Base-by-base conservation (phyloP, 306 rosid species). In the Rubus parviflorus region DNA sequence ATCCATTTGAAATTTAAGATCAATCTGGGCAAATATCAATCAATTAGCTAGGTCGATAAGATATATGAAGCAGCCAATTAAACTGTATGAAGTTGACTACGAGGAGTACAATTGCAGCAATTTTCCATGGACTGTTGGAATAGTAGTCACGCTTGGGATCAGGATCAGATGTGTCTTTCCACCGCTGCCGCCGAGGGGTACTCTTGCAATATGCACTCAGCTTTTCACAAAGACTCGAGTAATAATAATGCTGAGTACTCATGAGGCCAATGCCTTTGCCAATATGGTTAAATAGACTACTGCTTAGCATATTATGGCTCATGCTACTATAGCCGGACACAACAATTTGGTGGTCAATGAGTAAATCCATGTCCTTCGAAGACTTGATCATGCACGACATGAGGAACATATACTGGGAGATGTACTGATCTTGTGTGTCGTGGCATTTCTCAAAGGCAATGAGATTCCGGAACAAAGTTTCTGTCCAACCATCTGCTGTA, bases 331-430 rank as follows among this genome's bases (percentile, higher is more conserved):
- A 6, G 7, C 48, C 48, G 30, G 68, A 63, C 14, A 60, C 1
- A 30, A 37, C 19, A 51, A 51, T 51, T 63, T 16, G 22, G 5
- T 7, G 10, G 11, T 16, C 0, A 2, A 63, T 7, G 22, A 63
- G 68, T 14, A 63, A 63, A 62, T 62, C 68, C 7, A 20, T 20
- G 43, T 63, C 46, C 46, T 63, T 63, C 16, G 68, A 38, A 63
- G 68, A 14, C 68, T 20, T 37, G 68, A 63, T 63, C 46, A 63
- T 63, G 22, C 45, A 63, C 45, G 14, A 20, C 68, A 63, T 37
- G 46, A 63, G 22, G 45, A 15, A 63, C 68, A 63, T 7, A 63
- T 5, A 63, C 2, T 35, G 68, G 8, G 68, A 37, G 43, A 63
- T 37, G 45, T 16, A 37, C 68, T 63, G 2, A 2, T 5, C 61